A percentile compares a stretch with the other conserved stretches of the same genome.
phyloP scores from a whole-genome alignment of 2,329 filamentous ascomycete genomes.

The Botrytis cinerea region DNA sequence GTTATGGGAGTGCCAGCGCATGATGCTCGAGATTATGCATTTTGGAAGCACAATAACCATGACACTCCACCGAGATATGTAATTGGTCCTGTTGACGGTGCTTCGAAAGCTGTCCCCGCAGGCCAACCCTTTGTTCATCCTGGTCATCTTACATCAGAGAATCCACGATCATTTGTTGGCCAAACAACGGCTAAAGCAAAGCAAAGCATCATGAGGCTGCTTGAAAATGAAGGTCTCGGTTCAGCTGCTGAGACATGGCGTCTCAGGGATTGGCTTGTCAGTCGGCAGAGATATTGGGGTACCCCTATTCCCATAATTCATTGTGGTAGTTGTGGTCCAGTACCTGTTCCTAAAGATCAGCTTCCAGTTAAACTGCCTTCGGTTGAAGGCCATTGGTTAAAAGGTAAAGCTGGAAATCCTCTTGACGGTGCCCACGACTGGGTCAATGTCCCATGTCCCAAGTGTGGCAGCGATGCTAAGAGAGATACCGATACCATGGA shows the following conservation, averaged over 20 bases:
- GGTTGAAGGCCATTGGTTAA: conserved; percentile 67
- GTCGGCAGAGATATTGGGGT: conserved; percentile 91
- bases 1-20: conserved; percentile 93
- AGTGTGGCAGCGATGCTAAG: conserved; percentile 68
- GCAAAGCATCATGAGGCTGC: conserved; percentile 58
- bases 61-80: conserved; percentile 64
- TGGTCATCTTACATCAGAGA: conserved; percentile 67
- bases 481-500: conserved; percentile 95
- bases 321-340: conserved; percentile 72
- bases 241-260: conserved; percentile 72
- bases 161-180: conserved; percentile 61
- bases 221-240: conserved; percentile 57
- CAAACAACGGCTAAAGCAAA: conserved; percentile 64
- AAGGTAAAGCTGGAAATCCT: conserved; percentile 73
- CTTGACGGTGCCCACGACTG: conserved; percentile 72
- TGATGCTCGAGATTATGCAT: conserved; percentile 74
- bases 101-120: conserved; percentile 47
- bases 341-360: conserved; percentile 74
- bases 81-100: conserved; percentile 51
- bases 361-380: conserved; percentile 76
- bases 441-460: conserved; percentile 74
- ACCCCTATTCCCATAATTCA: conserved; percentile 88
- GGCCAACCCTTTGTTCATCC: conserved; percentile 62
- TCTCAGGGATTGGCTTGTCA: conserved; percentile 86
- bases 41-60: conserved; percentile 72